Evolutionary conservation across 2,329 filamentous ascomycete genomes (phyloP).

Genomic region (Fusarium agapanthi): DNA sequence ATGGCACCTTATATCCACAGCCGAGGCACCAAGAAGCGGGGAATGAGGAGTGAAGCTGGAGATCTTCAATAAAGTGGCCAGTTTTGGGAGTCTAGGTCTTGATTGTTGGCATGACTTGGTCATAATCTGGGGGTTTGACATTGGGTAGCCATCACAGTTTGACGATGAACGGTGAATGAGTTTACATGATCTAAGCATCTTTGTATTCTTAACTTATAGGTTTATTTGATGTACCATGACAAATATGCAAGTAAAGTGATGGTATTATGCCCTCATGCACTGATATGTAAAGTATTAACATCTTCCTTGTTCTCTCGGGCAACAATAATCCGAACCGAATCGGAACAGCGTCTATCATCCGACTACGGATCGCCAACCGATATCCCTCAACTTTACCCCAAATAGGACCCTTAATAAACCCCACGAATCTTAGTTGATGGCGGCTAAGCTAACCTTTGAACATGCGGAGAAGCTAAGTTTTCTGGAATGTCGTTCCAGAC

Average conservation of each 20-base stretch:
- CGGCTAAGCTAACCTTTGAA: neutral
- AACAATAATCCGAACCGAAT: neutral
- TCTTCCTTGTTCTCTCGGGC: neutral
- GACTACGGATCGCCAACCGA: neutral
- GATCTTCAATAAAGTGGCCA: neutral
- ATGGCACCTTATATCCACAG: neutral
- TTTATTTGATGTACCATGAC: neutral
- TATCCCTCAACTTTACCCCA: neutral
- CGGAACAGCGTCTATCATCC: too few species aligned
- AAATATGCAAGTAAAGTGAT: neutral
- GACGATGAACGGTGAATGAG: neutral
- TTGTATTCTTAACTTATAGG: fast-evolving
- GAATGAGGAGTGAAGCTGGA: neutral
- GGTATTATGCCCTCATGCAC: too few species aligned
- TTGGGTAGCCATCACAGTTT: neutral
- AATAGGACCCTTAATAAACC: neutral
- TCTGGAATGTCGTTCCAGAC: neutral
- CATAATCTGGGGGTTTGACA: neutral
- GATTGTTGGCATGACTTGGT: neutral
- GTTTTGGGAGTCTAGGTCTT: neutral
- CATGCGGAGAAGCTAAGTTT: neutral
- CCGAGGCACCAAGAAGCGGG: neutral
- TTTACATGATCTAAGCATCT: neutral
- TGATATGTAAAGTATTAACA: neutral
- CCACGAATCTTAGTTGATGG: neutral